Percentiles rank a stretch among this genome's conserved stretches.
These are phyloP conservation scores for Astragalus membranaceus DNA, from an alignment of 306 rosid genomes.

Conservation along the genomic window DNA sequence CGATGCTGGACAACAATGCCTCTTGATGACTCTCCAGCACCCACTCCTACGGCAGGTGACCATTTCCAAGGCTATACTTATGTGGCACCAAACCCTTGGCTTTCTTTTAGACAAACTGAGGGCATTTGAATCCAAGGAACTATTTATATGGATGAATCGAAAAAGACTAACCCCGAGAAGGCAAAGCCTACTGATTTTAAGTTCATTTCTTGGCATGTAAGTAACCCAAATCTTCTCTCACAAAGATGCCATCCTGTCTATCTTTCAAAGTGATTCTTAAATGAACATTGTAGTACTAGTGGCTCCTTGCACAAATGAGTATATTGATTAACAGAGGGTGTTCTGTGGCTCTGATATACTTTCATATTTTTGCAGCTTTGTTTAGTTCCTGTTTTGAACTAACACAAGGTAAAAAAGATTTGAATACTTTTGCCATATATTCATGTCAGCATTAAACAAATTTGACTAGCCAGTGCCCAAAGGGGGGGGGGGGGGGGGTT, in stretches of 20 bases:
- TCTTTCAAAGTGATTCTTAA: background rate
- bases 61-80: constrained; percentile 87
- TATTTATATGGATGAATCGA: background rate
- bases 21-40: constrained; percentile 78
- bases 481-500: background rate
- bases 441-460: background rate
- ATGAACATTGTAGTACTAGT: constrained; percentile 6
- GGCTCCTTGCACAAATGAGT: background rate
- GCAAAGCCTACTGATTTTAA: constrained; percentile 9
- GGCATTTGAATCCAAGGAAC: background rate
- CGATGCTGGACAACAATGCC: constrained; percentile 94
- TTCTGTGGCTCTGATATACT: constrained; percentile 7
- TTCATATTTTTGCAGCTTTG: constrained; percentile 3
- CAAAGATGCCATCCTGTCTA: background rate
- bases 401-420: background rate
- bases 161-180: constrained; percentile 9
- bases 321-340: background rate
- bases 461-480: background rate
- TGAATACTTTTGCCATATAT: background rate
- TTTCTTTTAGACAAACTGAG: constrained; percentile 48
- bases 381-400: background rate
- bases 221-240: constrained; percentile 11
- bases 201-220: constrained; percentile 18
- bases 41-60: constrained; percentile 77
- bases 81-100: constrained; percentile 87